phyloP scores from a whole-genome alignment of 176 grass and related monocot species.

The Rhynchospora breviuscula region DNA sequence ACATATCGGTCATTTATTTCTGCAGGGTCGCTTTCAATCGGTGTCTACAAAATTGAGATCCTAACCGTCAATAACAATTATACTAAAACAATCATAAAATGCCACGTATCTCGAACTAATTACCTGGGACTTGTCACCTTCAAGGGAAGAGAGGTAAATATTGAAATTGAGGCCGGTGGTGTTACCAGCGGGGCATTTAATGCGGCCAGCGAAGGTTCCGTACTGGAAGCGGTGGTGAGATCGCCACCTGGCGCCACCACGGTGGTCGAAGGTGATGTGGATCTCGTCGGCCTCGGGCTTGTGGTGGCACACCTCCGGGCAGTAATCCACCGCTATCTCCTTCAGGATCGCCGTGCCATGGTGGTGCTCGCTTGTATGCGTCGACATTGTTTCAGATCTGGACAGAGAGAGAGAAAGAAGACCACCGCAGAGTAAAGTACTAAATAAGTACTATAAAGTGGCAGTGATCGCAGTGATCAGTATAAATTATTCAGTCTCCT shows the following conservation, averaged over 20 bases:
- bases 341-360: slow-evolving; percentile 30
- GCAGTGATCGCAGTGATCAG: neutral
- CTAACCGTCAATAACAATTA: neutral
- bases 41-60: neutral
- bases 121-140: slow-evolving; percentile 33
- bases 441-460: neutral
- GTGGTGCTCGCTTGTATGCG: slow-evolving; percentile 32
- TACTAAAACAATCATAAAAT: neutral
- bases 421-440: too few species aligned
- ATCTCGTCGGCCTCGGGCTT: slow-evolving; percentile 33
- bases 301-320: slow-evolving; percentile 37
- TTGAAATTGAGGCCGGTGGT: slow-evolving; percentile 66
- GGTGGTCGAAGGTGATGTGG: slow-evolving; percentile 58
- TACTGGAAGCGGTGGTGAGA: slow-evolving; percentile 37
- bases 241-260: slow-evolving; percentile 54
- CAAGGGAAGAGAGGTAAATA: slow-evolving; percentile 67
- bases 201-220: slow-evolving; percentile 33
- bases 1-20: neutral
- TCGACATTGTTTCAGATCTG: neutral
- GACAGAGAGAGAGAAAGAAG: neutral
- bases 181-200: slow-evolving; percentile 39
- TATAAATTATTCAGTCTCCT: neutral
- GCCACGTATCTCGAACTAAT: neutral
- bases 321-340: slow-evolving; percentile 53
- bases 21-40: neutral